These are phyloP conservation scores for Amanita brunnescens DNA, from an alignment of 768 basidiomycete species.

Conservation along the genomic window DNA sequence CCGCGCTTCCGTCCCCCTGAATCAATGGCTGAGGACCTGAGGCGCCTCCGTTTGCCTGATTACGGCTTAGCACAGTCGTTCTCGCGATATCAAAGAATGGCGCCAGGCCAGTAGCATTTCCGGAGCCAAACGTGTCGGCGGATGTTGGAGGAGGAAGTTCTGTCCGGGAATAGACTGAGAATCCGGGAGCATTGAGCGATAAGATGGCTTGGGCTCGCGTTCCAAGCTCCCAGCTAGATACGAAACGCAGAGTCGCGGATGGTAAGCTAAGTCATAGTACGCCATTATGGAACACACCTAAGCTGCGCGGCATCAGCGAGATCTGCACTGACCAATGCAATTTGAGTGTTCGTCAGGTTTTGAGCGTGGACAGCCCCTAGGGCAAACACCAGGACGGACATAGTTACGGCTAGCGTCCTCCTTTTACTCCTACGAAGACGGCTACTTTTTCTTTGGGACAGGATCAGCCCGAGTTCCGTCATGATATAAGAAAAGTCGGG, in stretches of 20 bases:
- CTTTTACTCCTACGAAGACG: neutral
- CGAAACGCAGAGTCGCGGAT: neutral
- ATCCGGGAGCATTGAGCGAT: constrained; percentile 33
- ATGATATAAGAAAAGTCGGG: too few species aligned
- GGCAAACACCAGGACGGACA: neutral
- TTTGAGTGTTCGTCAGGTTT: constrained; percentile 2
- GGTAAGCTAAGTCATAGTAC: neutral
- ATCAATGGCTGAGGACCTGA: constrained; percentile 52
- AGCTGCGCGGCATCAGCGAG: neutral
- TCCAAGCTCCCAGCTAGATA: constrained; percentile 47
- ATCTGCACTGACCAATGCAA: neutral
- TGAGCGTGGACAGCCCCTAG: neutral
- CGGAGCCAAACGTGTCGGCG: constrained; percentile 18
- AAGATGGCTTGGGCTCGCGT: constrained; percentile 43
- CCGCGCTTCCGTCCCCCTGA: constrained; percentile 43
- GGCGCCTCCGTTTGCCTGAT: constrained; percentile 30
- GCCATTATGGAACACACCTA: neutral
- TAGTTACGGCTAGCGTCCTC: neutral
- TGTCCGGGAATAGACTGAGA: constrained; percentile 33
- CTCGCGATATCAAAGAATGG: constrained; percentile 52
- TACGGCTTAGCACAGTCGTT: constrained; percentile 38
- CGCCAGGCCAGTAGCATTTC: constrained; percentile 25
- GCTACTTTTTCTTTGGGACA: neutral
- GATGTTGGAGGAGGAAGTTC: constrained; percentile 29
- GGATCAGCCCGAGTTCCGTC: neutral